phyloP scores from a whole-genome alignment of 1,284 basidiomycete genomes.

The Athelia sp. region DNA sequence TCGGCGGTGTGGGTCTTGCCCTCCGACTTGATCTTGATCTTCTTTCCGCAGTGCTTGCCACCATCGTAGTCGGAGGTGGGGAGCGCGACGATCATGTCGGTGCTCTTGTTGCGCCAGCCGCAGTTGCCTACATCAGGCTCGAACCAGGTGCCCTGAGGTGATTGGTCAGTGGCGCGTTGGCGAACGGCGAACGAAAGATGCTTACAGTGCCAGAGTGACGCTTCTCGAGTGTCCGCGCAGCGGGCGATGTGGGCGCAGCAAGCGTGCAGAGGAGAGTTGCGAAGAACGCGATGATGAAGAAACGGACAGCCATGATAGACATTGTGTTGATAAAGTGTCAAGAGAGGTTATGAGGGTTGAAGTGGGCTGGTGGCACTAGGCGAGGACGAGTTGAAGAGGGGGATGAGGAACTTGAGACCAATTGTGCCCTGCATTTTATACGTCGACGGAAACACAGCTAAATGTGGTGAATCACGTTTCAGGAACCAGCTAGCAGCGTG shows the following conservation, averaged over 20 bases:
- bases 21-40: conserved; percentile 3
- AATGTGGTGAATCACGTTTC: too few species aligned
- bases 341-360: neutral
- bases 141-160: conserved; percentile 35
- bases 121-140: conserved; percentile 38
- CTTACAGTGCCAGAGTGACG: neutral
- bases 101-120: conserved; percentile 28
- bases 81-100: conserved; percentile 35
- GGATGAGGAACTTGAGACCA: too few species aligned
- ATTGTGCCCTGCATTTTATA: too few species aligned
- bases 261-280: neutral
- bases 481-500: too few species aligned
- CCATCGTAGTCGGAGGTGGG: conserved; percentile 26
- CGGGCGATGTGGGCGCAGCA: neutral
- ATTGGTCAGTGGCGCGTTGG: neutral
- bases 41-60: conserved; percentile 32
- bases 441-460: too few species aligned
- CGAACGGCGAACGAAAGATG: neutral
- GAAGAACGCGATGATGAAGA: neutral
- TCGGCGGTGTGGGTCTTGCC: conserved; percentile 1
- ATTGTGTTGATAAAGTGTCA: neutral
- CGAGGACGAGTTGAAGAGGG: too few species aligned
- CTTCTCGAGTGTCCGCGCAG: neutral
- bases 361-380: too few species aligned
- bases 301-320: neutral